Evolutionary conservation across 371 early-diverging fungal genomes (phyloP).

Genomic region (Lichtheimia ornata): DNA sequence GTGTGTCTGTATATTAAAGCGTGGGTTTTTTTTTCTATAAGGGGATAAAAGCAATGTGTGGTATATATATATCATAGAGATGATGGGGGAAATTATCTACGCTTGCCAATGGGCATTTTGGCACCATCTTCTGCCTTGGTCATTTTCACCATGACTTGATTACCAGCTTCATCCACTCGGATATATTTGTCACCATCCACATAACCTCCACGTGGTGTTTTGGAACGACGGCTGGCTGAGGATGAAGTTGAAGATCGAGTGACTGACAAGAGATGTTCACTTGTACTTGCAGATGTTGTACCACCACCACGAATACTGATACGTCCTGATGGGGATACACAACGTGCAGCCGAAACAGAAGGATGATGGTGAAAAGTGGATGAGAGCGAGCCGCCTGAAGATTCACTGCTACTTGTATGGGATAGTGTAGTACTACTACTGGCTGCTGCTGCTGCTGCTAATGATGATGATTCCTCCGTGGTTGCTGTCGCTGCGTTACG

Average conservation of each 20-base stretch:
- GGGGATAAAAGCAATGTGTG: too few relatives aligned
- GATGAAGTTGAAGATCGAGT: neutral
- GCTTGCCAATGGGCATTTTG: slow-evolving; percentile 9
- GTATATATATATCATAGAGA: too few relatives aligned
- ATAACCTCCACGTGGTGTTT: slow-evolving; percentile 27
- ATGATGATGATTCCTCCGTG: too few relatives aligned
- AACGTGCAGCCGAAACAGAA: slow-evolving; percentile 15
- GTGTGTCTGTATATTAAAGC: too few relatives aligned
- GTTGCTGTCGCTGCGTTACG: neutral
- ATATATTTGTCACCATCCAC: slow-evolving; percentile 46
- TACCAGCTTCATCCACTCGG: slow-evolving; percentile 45
- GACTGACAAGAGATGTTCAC: slow-evolving; percentile 6
- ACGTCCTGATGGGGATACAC: slow-evolving; percentile 43
- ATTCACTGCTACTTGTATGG: slow-evolving; percentile 16
- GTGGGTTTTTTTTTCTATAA: too few relatives aligned
- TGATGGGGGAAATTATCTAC: neutral
- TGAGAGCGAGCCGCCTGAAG: slow-evolving; percentile 15
- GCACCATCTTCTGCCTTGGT: slow-evolving; percentile 40
- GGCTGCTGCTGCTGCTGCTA: too few relatives aligned
- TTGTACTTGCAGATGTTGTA: neutral
- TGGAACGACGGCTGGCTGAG: slow-evolving; percentile 10
- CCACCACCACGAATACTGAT: slow-evolving; percentile 40
- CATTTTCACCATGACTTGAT: slow-evolving; percentile 45
- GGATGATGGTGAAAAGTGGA: slow-evolving; percentile 11
- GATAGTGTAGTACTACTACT: neutral